Percentiles rank a stretch among this genome's conserved stretches.
phyloP scores from a whole-genome alignment of 768 basidiomycete genomes.

The Chalciporus piperatus region DNA sequence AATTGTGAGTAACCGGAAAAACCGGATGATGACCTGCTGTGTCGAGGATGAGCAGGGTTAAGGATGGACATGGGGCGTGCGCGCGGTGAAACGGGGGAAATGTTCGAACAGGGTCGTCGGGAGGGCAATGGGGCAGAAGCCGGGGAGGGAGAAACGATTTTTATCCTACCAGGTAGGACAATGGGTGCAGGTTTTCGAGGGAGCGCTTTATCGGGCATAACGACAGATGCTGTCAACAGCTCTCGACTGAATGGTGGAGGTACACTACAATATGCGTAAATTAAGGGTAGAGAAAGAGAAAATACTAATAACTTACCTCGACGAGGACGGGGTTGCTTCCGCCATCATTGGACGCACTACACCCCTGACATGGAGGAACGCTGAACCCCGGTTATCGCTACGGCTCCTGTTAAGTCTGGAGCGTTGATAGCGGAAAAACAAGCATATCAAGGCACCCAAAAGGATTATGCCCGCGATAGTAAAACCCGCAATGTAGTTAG shows the following conservation, averaged over 20 bases:
- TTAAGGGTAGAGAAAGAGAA: neutral
- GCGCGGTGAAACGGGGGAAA: conserved; percentile 14
- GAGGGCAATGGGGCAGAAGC: conserved; percentile 37
- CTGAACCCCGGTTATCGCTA: conserved; percentile 37
- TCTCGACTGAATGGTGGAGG: conserved; percentile 39
- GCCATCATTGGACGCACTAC: conserved; percentile 6
- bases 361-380: conserved; percentile 35
- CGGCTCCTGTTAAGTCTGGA: conserved; percentile 37
- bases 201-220: conserved; percentile 53
- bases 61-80: conserved; percentile 15
- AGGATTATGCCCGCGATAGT: conserved; percentile 18
- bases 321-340: neutral
- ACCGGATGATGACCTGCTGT: conserved; percentile 32
- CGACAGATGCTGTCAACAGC: conserved; percentile 43
- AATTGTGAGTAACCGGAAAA: conserved; percentile 40
- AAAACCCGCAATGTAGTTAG: conserved; percentile 51
- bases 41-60: conserved; percentile 24
- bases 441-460: conserved; percentile 32
- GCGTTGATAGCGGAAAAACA: conserved; percentile 40
- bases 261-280: conserved; percentile 1
- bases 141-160: conserved; percentile 37
- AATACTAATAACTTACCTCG: conserved; percentile 12
- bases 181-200: conserved; percentile 36
- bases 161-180: conserved; percentile 45
- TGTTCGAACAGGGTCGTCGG: conserved; percentile 1